Evolutionary conservation across 306 rosid species (phyloP).

Genomic region (Casuarina glauca): DNA sequence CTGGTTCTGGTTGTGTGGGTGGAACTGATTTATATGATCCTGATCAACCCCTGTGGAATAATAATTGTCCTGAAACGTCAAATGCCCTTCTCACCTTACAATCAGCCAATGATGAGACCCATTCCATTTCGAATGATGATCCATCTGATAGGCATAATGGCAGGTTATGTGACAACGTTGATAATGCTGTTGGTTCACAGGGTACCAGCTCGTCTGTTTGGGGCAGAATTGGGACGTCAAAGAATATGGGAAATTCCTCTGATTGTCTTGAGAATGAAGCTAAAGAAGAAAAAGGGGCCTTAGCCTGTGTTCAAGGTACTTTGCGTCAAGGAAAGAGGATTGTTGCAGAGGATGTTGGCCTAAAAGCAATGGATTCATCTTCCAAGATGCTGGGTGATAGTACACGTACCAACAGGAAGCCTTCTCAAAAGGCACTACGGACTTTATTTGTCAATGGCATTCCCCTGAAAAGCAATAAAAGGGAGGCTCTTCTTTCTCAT

Average conservation of each 20-base stretch:
- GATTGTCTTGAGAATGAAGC: slow-evolving; percentile 55
- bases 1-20: slow-evolving; percentile 58
- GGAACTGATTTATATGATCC: slow-evolving; percentile 97
- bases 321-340: slow-evolving; percentile 60
- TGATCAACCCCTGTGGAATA: slow-evolving; percentile 98
- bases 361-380: slow-evolving; percentile 48
- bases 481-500: slow-evolving; percentile 84
- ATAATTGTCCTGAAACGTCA: slow-evolving; percentile 70
- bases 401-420: slow-evolving; percentile 55
- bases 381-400: slow-evolving; percentile 53
- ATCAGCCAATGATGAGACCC: slow-evolving; percentile 71
- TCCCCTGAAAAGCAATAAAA: slow-evolving; percentile 76
- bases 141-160: slow-evolving; percentile 42
- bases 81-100: slow-evolving; percentile 55
- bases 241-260: slow-evolving; percentile 47
- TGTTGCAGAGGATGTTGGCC: slow-evolving; percentile 53
- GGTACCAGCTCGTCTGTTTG: slow-evolving; percentile 64
- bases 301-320: slow-evolving; percentile 44
- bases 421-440: slow-evolving; percentile 84
- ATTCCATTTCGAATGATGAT: slow-evolving; percentile 56
- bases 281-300: slow-evolving; percentile 58
- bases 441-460: slow-evolving; percentile 90
- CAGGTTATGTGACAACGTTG: slow-evolving; percentile 41
- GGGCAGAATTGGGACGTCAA: slow-evolving; percentile 87
- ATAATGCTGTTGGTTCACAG: slow-evolving; percentile 59